Base-by-base conservation (phyloP, 345 rosid genomes). In the Kandelia obovata region DNA sequence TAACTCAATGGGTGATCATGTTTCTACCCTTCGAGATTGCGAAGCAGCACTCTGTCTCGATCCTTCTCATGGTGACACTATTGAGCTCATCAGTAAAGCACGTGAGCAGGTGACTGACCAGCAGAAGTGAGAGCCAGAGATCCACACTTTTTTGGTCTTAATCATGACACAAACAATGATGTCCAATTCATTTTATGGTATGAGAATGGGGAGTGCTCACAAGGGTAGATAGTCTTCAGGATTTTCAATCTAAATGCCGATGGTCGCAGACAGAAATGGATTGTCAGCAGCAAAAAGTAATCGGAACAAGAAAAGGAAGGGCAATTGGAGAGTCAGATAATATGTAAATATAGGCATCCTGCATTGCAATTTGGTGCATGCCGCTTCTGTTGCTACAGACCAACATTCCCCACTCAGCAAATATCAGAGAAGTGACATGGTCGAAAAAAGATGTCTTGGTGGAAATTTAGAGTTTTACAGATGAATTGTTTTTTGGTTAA, bases 11-110 rank as follows among this genome's bases (percentile, higher is more conserved):
- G 90, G 96, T 32, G 84, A 88, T 75, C 65, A 71, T 64, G 55
- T 70, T 16, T 80, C 84, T 32, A 78, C 97, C 1, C 7, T 85
- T 19, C 84, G 86, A 82, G 99, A 96, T 72, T 92, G 96, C 68
- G 97, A 90, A 85, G 99, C 99, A 66, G 99, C 98, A 26, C 88
- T 96, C 23, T 87, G 98, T 71, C 87, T 92, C 61, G 98, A 96
- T 62, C 90, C 92, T 21, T 61, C 58, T 67, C 92, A 88, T 35
- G 10, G 68, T 2, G 96, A 89, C 61, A 79, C 95, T n/a, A 74
- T 85, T 7, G 91, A 89, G 20, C 87, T 96, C 39, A 88, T 83
- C 67, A 75, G 74, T 15, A 89, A 72, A 80, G 85, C 88, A 39
- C 74, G 69, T 70, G 87, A 87, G 28, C 69, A 49, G 52, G 64